Base-by-base conservation (phyloP, 345 rosid genomes). In the Bruguiera gymnorhiza region DNA sequence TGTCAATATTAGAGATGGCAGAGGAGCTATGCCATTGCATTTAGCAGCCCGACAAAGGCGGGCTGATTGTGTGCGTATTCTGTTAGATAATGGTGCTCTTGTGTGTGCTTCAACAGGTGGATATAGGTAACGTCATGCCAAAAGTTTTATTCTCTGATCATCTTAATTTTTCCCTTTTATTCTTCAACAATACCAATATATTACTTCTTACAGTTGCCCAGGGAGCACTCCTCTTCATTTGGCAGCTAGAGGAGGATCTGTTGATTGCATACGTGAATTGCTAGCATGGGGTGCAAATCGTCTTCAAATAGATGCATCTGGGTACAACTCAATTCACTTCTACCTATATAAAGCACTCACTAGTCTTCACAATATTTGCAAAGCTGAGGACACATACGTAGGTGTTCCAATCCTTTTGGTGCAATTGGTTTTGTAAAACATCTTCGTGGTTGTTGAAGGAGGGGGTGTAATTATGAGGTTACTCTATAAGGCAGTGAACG, bases 271-370 rank as follows among this genome's bases (percentile, higher is more conserved):
- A 48, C 90, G 96, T 4, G 88, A 82, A 39, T 79, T 96, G 81
- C 86, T 96, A 67, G 96, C 98, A 9, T 92, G 97, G 97, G 98
- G 98, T 63, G 98, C 98, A 18, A 96, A 96, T 87, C 98, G 99
- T 71, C 85, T 78, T 78, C 98, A 90, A 60, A 83, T 96, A 90
- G 99, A 96, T 74, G 84, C 87, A 60, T 86, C 93, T 58, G 99
- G 99, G 99, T 92, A 87, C 55, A 60, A 20, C 51, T 43, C 50
- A 43, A 43, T 13, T 43, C 50, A 43, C 5, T 43, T 56, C 27
- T 9, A 27, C 10, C 16, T 56, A 24, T 27, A 56, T 30, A 56
- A 56, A 15, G 29, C 30, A 56, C 13, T 9, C 60, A 21, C 23
- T 56, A 23, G 10, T 23, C 26, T 56, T 43, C 50, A 43, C 50